Base-by-base conservation (phyloP, 352 stramenopile species). In the Phytopythium delawarense region DNA sequence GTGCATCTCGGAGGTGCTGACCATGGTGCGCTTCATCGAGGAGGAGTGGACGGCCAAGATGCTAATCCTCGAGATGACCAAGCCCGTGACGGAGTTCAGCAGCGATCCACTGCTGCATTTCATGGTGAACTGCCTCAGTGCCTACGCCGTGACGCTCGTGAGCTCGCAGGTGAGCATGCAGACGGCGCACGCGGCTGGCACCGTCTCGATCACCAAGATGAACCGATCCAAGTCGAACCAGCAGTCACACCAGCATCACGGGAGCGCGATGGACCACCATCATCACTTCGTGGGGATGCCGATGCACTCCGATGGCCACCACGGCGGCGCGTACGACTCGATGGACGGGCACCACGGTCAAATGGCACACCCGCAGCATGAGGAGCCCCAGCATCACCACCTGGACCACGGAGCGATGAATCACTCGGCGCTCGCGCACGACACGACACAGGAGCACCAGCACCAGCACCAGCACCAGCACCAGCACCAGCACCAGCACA, bases 1-100 rank as follows among this genome's bases (percentile, higher is more conserved):
- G 61, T 81, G 74, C 59, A 84, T 81, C 42, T 78, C 75, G 39
- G 81, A 89, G 52, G 70, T 91, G 42, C 63, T 91, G 52, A 81
- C 70, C 21, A 83, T 78, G 75, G 74, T 89, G 60, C 80, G 79
- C 52, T 87, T 85, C 44, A 75, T 88, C 30, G 81, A 89, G 61
- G 72, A 82, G 34, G 81, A 91, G 63, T 91, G 81, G 81, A 78
- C 75, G 30, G 75, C 81, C 9, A 91, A 88, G 70, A 78, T 89
- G 70, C 60, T 87, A 55, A 88, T 91, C 42, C 63, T 91, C 4
- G 81, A 91, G 66, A 78, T 91, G 69, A 91, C 79, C 21, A 87
- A 87, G 60, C 81, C 79, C 11, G 68, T 88, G 66, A 79, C 74
- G 18, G 75, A 84, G 51, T 80, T 84, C 59, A 84, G 67, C 52